These are phyloP conservation scores for Lophium mytilinum DNA, from an alignment of 495 filamentous ascomycete species.

Conservation along the genomic window DNA sequence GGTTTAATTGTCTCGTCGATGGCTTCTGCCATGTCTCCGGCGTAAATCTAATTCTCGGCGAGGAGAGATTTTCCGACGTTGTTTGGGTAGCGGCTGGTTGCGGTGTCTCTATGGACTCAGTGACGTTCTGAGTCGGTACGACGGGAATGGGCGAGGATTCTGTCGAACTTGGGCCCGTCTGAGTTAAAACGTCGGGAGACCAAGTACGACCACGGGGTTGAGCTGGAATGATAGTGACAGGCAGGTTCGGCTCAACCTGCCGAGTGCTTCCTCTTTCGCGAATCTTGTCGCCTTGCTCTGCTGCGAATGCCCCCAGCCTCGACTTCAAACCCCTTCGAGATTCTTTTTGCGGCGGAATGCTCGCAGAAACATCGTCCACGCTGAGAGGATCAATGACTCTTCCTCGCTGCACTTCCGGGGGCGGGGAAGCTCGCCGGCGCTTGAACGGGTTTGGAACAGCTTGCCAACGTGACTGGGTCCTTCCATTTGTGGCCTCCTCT, in stretches of 20 bases:
- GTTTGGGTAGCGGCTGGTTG: background rate
- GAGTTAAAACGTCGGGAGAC: constrained; percentile 25
- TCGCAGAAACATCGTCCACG: constrained; percentile 10
- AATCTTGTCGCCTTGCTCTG: constrained; percentile 31
- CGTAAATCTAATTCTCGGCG: constrained; percentile 10
- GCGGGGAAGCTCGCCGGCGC: constrained; percentile 44
- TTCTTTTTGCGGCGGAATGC: constrained; percentile 28
- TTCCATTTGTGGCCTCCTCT: constrained; percentile 19
- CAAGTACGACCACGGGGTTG: constrained; percentile 44
- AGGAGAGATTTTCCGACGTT: background rate
- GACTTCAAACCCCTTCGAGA: constrained; percentile 30
- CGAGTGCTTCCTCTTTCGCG: constrained; percentile 22
- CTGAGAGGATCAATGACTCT: constrained; percentile 26
- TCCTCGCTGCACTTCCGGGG: constrained; percentile 46
- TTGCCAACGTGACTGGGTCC: constrained; percentile 36
- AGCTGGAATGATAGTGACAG: constrained; percentile 62
- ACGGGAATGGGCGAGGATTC: too few species aligned
- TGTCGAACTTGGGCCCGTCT: background rate
- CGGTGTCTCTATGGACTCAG: too few species aligned
- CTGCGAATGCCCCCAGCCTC: constrained; percentile 32
- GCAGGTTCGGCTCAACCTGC: constrained; percentile 39
- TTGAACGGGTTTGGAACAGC: constrained; percentile 47
- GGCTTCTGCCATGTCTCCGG: constrained; percentile 12
- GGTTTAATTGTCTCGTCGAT: background rate
- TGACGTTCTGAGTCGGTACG: too few species aligned